Base-by-base conservation (phyloP, 768 basidiomycete species). In the Russula compacta region DNA sequence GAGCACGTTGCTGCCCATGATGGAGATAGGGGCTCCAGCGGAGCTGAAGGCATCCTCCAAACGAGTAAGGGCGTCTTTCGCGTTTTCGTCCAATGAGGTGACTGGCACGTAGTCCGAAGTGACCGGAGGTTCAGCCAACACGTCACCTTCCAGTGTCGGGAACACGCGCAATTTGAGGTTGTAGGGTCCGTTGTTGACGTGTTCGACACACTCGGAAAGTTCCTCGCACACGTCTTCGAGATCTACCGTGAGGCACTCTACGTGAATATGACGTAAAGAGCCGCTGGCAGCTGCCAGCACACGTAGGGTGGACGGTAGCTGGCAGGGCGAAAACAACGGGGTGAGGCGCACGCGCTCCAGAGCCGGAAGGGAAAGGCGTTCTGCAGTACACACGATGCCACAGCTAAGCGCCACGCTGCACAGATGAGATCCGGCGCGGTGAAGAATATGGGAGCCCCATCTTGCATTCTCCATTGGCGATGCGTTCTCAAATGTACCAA, bases 171-270 rank as follows among this genome's bases (percentile, higher is more conserved):
- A 53, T 44, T 59, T 55, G 54, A 65, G 57, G 47, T 53, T 57
- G 44, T 54, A 65, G 2, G 55, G 61, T 3, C 64, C 64, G 6
- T 57, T 49, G 32, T 57, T 56, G 61, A 63, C 64, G 61, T 65
- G 59, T 46, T 64, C 59, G 36, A 64, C 63, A 14, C 58, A 64
- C 53, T 55, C 63, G 53, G 59, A 61, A 12, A 64, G 49, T 43
- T 64, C 63, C 15, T 64, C 63, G 49, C 58, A 60, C 24, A 64
- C 63, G 63, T 64, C 64, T 58, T 65, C 64, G 21, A 65, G 50
- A 46, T 65, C 64, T 40, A 58, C 61, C 44, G 56, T 35, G 42
- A 65, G 64, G 53, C 62, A 64, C 57, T 65, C 56, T 35, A 65
- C 56, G 48, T 63, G 38, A 52, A 65, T 52, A 53, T 52, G 51